These are phyloP conservation scores for Aspergillus novoparasiticus DNA, from an alignment of 2,329 filamentous ascomycete species.

Conservation along the genomic window DNA sequence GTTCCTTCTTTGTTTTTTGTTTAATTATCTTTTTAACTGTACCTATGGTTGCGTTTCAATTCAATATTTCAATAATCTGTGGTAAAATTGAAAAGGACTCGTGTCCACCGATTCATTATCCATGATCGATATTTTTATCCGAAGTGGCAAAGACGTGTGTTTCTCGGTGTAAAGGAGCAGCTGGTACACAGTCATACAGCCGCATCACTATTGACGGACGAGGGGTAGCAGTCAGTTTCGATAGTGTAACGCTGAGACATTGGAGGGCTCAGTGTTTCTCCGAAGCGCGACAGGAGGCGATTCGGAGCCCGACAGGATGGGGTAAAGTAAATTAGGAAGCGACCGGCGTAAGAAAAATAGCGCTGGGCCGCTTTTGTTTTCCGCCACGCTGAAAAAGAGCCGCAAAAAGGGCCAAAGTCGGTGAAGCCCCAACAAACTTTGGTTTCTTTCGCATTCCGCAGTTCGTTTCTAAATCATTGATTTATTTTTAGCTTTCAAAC, in stretches of 20 bases:
- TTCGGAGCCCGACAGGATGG: background rate
- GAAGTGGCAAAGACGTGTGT: background rate
- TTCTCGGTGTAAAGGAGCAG: background rate
- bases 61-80: background rate
- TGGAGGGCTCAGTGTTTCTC: background rate
- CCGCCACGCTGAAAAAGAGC: background rate
- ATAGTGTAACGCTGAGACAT: background rate
- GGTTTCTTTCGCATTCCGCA: background rate
- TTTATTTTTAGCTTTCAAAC: background rate
- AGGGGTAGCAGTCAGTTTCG: background rate
- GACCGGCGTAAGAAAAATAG: too few species aligned
- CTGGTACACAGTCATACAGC: background rate
- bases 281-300: background rate
- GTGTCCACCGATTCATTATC: too few species aligned
- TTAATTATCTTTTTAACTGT: background rate
- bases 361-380: background rate
- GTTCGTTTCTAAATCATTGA: background rate
- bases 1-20: background rate
- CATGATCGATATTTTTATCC: background rate
- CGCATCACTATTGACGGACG: background rate
- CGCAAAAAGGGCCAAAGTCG: background rate
- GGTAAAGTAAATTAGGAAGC: background rate
- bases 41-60: background rate
- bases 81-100: background rate
- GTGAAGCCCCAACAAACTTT: background rate